Base-by-base conservation (phyloP, 495 filamentous ascomycete species). In the Tuber indicum region DNA sequence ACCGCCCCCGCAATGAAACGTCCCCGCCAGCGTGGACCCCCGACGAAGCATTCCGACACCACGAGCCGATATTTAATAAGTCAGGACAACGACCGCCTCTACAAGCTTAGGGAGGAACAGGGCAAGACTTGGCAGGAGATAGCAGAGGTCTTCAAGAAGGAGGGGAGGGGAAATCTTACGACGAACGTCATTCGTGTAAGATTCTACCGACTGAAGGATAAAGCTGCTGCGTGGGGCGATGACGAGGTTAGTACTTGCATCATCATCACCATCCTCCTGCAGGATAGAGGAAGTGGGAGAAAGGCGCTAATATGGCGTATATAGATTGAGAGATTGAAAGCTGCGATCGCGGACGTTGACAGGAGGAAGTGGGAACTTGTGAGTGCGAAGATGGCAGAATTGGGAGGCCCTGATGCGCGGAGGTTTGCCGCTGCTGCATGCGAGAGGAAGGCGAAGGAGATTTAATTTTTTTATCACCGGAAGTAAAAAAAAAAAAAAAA, bases 261-360 rank as follows among this genome's bases (percentile, higher is more conserved):
- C 42, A 26, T 58, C 52, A n/a, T 62, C 52, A 41, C 39, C 39
- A 32, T 62, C 52, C 52, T 32, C 52, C 52, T 62, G 12, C 52
- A 7, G 26, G 58, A 66, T 66, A 66, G 58, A 12, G 52, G 52
- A 14, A 21, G 23, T 1, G 8, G 14, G 12, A 1, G n/a, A 4
- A 14, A 26, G 26, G 32, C 26, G 73, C 32, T 39, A 62, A 49
- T 58, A 39, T 36, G 47, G 32, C 32, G 32, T 16, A 41, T 16
- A 41, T 74, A 74, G 73, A 43, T 76, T 44, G 75, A 46, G 46
- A 49, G 71, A 26, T 73, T 76, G 75, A 12, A 72, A 23, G 46
- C 52, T 39, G 75, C 75, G 3, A 73, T 76, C 16, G 75, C 46
- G 4, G 70, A 76, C 8, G 75, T 76, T 45, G 75, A 76, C 7